Evolutionary conservation across 2,329 filamentous ascomycete genomes (phyloP).

Genomic region (Pseudogymnoascus sp.): DNA sequence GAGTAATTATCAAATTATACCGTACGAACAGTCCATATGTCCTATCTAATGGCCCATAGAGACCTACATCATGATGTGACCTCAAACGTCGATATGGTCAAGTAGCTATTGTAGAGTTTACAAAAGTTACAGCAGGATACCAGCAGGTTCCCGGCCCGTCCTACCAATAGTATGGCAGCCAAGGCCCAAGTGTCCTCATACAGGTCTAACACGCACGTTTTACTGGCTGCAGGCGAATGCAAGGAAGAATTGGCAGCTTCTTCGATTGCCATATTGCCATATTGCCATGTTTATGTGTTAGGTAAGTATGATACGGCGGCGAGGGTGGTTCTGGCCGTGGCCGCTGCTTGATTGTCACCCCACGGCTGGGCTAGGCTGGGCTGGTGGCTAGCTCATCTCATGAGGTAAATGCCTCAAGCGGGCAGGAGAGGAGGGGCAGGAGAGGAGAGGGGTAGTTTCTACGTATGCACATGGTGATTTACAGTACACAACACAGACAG

Average conservation of each 20-base stretch:
- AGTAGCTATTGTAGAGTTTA: neutral
- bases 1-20: neutral
- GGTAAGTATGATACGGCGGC: slow-evolving; percentile 2
- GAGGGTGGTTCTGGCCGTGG: neutral
- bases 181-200: neutral
- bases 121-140: neutral
- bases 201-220: neutral
- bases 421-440: too few relatives aligned
- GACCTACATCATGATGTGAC: neutral
- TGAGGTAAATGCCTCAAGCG: neutral
- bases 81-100: neutral
- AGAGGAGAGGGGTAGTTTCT: neutral
- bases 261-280: neutral
- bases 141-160: neutral
- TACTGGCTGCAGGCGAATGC: neutral
- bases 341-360: neutral
- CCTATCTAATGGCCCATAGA: neutral
- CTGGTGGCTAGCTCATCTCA: neutral
- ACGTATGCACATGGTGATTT: neutral
- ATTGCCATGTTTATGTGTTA: neutral
- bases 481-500: neutral
- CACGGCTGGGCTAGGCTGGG: neutral
- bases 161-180: neutral
- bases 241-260: slow-evolving; percentile 9
- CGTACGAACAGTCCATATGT: neutral